A percentile compares a stretch with the other conserved stretches of the same genome.
Conservation (phyloP, 108 stramenopile species). For the Schizochytrium sp. region DNA sequence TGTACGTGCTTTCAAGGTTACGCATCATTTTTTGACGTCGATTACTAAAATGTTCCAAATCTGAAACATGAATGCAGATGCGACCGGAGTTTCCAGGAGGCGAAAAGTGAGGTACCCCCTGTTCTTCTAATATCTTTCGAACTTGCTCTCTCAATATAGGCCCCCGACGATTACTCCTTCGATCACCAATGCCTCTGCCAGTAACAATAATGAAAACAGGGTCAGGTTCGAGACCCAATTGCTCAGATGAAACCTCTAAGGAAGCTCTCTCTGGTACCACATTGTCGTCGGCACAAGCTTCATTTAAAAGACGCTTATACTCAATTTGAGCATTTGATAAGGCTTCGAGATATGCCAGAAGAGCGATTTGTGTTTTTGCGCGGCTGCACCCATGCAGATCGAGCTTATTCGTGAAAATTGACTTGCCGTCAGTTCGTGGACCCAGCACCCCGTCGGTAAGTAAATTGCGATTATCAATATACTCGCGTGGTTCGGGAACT, state of each 20-base stretch:
- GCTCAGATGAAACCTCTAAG: not conserved
- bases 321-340: slow-evolving; percentile 2
- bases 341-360: slow-evolving; percentile 14
- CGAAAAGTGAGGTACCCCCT: not conserved
- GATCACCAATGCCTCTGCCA: slow-evolving; percentile 19
- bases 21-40: not conserved
- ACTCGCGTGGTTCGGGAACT: not conserved
- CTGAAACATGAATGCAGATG: slow-evolving; percentile 26
- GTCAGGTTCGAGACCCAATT: not conserved
- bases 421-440: not conserved
- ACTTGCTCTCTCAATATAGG: slow-evolving; percentile 1
- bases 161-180: not conserved
- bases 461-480: not conserved
- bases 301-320: not conserved
- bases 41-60: not conserved
- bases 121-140: not conserved
- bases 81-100: slow-evolving; percentile 23
- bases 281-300: not conserved
- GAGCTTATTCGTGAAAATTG: not conserved
- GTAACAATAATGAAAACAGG: not conserved
- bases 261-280: not conserved
- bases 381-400: slow-evolving; percentile 5
- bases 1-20: not conserved
- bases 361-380: not conserved
- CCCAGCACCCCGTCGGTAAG: slow-evolving; percentile 9